A percentile compares a stretch with the other conserved stretches of the same genome.
Evolutionary conservation across 768 basidiomycete genomes (phyloP).

Genomic region (Boletus pseudo-olivaceus): DNA sequence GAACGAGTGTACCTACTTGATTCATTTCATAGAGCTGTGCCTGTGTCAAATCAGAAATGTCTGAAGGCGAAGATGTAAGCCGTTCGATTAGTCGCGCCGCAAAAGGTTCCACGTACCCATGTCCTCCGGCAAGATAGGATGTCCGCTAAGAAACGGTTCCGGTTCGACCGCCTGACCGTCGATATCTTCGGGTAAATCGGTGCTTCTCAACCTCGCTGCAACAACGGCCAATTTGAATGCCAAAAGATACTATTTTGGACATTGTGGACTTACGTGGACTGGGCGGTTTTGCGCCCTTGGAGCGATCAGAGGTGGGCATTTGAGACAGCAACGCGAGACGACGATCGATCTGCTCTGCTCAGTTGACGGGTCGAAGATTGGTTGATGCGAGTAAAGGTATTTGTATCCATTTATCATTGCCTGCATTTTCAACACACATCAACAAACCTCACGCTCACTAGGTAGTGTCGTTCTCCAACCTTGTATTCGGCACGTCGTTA

Average conservation of each 20-base stretch:
- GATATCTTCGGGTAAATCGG: constrained; percentile 20
- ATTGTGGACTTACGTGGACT: constrained; percentile 24
- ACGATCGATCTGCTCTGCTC: not conserved
- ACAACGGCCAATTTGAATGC: not conserved
- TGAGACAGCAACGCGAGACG: not conserved
- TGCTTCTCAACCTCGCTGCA: constrained; percentile 27
- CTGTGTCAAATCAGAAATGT: constrained; percentile 31
- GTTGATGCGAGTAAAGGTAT: not conserved
- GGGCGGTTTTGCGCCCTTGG: constrained; percentile 11
- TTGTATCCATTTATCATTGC: not conserved
- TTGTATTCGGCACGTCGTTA: too few relatives aligned
- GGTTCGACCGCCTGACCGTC: constrained; percentile 2
- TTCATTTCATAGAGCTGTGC: constrained; percentile 40
- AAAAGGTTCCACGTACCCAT: constrained; percentile 20
- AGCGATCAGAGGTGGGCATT: constrained; percentile 10
- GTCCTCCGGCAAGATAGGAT: constrained; percentile 30
- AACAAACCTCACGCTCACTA: not conserved
- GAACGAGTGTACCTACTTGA: constrained; percentile 27
- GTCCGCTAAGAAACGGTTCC: constrained; percentile 24
- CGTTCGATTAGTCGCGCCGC: not conserved
- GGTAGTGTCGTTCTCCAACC: not conserved
- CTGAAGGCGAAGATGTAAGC: constrained; percentile 18
- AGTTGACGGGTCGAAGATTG: not conserved
- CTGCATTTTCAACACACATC: not conserved
- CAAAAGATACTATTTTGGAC: not conserved